Base-by-base conservation (phyloP, 108 stramenopile species). In the Nitzschia sp. region DNA sequence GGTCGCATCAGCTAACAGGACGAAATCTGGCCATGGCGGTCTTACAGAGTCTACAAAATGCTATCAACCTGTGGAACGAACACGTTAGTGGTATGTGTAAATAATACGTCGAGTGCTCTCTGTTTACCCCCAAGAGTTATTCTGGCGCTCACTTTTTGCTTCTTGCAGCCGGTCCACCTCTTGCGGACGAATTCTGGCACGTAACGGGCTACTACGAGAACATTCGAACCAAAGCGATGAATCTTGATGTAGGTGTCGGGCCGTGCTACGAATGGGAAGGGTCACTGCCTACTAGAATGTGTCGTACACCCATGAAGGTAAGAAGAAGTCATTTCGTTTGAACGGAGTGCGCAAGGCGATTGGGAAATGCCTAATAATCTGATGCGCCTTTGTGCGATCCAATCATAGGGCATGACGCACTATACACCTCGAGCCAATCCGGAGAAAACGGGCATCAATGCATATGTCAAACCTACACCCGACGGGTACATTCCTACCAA, bases 121-220 rank as follows among this genome's bases (percentile, higher is more conserved):
- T n/a, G n/a, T n/a, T n/a, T n/a, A n/a, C n/a, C n/a, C n/a, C n/a
- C n/a, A n/a, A n/a, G n/a, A n/a, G n/a, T n/a, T n/a, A n/a, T n/a
- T n/a, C n/a, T n/a, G n/a, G n/a, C n/a, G n/a, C n/a, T n/a, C 23
- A 45, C 55, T 58, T 17, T 51, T 30, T n/a, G 30, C 30, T 30
- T 1, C 21, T 24, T 26, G 11, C 24, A 75, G 82, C 78, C 55
- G 93, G 93, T 17, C 87, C 87, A 59, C 93, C 93, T 34, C 78
- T 94, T 25, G 79, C 74, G 1, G 93, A 91, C 47, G 87, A 88
- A 30, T 67, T 81, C 26, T 94, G 93, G 89, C 83, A 90, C 56
- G 77, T 88, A 13, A 83, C 76, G 3, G 77, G 78, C 0, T 78
- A 82, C 58, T 88, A 88, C 46, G 73, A 88, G 0, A 82, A 81